Percentiles rank a stretch among this genome's conserved stretches.
phyloP scores from a whole-genome alignment of 2,329 filamentous ascomycete species.

The Lachnellula arida region DNA sequence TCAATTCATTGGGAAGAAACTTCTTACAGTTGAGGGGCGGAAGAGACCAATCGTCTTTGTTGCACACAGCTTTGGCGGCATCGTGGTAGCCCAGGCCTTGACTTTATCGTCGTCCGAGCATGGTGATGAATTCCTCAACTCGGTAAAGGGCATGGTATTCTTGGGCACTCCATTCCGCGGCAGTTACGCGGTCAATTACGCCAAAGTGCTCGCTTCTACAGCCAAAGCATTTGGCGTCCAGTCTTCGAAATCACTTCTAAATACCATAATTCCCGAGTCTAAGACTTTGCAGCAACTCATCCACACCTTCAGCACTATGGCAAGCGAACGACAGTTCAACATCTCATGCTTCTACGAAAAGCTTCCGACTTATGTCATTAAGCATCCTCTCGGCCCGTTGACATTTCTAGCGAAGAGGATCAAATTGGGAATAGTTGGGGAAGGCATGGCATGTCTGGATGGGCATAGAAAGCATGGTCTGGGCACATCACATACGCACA shows the following conservation, averaged over 20 bases:
- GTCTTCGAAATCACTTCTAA: not conserved
- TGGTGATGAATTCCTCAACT: not conserved
- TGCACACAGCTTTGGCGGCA: slow-evolving; percentile 2
- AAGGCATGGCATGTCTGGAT: not conserved
- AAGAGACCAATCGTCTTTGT: not conserved
- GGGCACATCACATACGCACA: not conserved
- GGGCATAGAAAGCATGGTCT: not conserved
- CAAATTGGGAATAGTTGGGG: not conserved
- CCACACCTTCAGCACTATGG: not conserved
- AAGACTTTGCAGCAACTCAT: not conserved
- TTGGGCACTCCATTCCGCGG: slow-evolving; percentile 3
- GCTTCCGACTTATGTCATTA: not conserved
- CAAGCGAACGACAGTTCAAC: not conserved
- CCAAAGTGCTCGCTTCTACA: not conserved
- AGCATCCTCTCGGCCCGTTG: not conserved
- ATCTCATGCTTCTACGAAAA: not conserved
- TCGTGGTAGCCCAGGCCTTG: not conserved
- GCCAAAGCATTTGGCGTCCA: not conserved
- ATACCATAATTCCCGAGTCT: not conserved
- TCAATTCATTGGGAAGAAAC: not conserved
- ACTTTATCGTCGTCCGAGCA: not conserved
- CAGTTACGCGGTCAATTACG: not conserved
- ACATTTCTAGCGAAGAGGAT: not conserved
- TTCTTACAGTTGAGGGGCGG: not conserved
- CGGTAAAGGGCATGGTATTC: not conserved